Base-by-base conservation (phyloP, 2,329 filamentous ascomycete species). In the Trichoderma koningii region DNA sequence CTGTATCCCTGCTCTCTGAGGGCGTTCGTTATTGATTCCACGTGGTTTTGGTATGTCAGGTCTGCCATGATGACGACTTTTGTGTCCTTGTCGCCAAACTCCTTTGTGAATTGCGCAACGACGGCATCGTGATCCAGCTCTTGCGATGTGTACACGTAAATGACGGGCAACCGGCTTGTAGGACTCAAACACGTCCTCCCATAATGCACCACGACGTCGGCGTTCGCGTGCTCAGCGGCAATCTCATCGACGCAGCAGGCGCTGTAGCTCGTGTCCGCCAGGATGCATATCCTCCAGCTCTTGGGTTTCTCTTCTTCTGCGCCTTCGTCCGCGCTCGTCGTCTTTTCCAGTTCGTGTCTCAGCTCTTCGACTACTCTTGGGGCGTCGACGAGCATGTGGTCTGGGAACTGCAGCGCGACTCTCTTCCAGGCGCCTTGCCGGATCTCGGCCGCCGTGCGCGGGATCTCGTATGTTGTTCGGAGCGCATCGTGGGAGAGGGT, bases 161-260 rank as follows among this genome's bases (percentile, higher is more conserved):
- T 87, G 23, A 97, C 93, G 0, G 94, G 93, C 60, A 98, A 79
- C 63, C 93, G 83, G 12, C 91, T 90, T 0, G 94, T 96, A 0
- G 94, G 94, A 7, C 93, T 97, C 26, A 99, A 82, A 73, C 95
- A 99, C 0, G 94, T 90, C 60, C 95, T 85, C 3, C 95, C 95
- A 71, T 98, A 99, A 75, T 99, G 95, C 15, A 99, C 89, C 1
- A 98, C 91, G 0, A 93, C 91, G 67, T 98, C 90, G 7, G 95
- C 93, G 71, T 92, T 85, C 17, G 92, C 90, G 75, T 99, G 95
- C 76, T 99, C 93, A 2, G 95, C 95, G 0, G 95, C 95, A 47
- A 98, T 89, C 79, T 99, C 95, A 73, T 99, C 95, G 19, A 98
- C 93, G 73, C 95, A 99, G 78, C 95, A 99, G 0, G 94, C 89